These are phyloP conservation scores for Coelastrella sp. DNA, from an alignment of 139 green algal species.

Conservation along the genomic window DNA sequence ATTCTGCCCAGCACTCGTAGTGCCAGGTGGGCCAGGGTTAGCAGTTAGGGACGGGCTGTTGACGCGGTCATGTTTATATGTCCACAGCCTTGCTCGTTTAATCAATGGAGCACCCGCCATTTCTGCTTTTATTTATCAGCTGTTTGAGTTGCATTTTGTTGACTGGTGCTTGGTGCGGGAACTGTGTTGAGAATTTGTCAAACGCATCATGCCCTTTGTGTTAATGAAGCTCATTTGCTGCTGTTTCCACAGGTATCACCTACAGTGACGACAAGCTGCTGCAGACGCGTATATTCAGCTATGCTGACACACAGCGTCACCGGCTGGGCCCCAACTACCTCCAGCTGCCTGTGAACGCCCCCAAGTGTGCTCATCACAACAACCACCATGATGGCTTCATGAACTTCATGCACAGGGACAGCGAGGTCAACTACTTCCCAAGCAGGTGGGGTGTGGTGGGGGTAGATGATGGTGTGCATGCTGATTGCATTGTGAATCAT, in stretches of 20 bases:
- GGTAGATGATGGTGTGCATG: too few relatives aligned
- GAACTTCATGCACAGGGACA: constrained; percentile 92
- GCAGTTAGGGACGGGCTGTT: not conserved
- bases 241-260: constrained; percentile 73
- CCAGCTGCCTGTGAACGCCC: constrained; percentile 89
- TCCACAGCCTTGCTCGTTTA: not conserved
- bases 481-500: too few relatives aligned
- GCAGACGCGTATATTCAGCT: constrained; percentile 91
- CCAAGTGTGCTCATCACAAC: constrained; percentile 89
- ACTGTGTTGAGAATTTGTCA: too few relatives aligned
- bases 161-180: not conserved
- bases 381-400: constrained; percentile 99
- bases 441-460: constrained; percentile 61
- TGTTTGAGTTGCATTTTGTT: too few relatives aligned
- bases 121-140: too few relatives aligned
- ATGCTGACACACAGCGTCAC: constrained; percentile 85
- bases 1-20: constrained; percentile 87
- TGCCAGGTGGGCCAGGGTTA: constrained; percentile 60
- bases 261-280: constrained; percentile 98
- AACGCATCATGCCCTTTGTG: too few relatives aligned
- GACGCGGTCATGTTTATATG: too few relatives aligned
- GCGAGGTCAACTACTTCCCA: constrained; percentile 94
- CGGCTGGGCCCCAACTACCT: constrained; percentile 97
- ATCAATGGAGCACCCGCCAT: too few relatives aligned
- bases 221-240: too few relatives aligned